phyloP scores from a whole-genome alignment of 1,284 basidiomycete species.

The Cronartium quercuum region DNA sequence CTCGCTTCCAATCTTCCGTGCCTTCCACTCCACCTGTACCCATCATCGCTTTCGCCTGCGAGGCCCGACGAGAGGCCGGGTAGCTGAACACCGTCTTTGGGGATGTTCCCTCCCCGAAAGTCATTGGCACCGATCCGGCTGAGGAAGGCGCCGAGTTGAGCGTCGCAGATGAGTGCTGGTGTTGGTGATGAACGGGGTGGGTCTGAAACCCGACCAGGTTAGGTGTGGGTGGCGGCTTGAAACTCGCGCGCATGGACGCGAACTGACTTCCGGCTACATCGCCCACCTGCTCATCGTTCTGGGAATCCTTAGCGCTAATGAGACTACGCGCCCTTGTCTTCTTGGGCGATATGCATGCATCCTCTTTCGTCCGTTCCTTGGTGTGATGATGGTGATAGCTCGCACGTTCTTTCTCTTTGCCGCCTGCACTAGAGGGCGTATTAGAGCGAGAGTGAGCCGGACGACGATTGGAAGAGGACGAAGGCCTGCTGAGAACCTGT shows the following conservation, averaged over 20 bases:
- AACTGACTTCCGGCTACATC: too few species aligned
- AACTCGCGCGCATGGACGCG: background rate
- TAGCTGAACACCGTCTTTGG: background rate
- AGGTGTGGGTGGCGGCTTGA: background rate
- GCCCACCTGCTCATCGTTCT: too few species aligned
- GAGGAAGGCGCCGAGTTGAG: background rate
- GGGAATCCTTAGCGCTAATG: background rate
- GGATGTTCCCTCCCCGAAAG: background rate
- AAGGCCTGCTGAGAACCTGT: background rate
- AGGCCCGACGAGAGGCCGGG: background rate
- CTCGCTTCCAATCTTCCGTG: slow-evolving; percentile 58
- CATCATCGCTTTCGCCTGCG: background rate
- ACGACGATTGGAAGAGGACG: slow-evolving; percentile 6
- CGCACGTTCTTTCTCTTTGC: background rate
- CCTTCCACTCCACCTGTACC: too few species aligned
- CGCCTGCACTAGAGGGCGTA: background rate
- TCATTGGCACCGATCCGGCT: background rate
- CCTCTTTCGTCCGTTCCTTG: background rate
- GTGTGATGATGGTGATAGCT: background rate
- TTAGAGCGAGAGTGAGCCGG: slow-evolving; percentile 7
- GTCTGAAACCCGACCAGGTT: too few species aligned
- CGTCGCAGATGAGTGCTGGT: too few species aligned
- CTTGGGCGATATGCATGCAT: background rate
- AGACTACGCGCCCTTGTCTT: slow-evolving; percentile 1
- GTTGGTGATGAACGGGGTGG: background rate